phyloP scores from a whole-genome alignment of 805 yeast genomes.

The Wickerhamomyces canadensis region DNA sequence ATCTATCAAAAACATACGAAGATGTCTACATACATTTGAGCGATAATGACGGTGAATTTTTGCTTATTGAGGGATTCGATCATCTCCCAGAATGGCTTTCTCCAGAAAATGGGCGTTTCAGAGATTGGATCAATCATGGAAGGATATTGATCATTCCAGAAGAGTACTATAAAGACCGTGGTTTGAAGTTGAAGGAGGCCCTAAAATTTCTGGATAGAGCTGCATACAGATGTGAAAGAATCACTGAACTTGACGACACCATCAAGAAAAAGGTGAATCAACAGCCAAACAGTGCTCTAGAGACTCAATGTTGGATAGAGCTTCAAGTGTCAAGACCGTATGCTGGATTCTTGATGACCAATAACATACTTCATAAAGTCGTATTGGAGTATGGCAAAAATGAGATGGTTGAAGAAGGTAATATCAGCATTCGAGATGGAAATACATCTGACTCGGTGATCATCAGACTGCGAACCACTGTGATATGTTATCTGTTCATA shows the following conservation, averaged over 20 bases:
- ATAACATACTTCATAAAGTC: constrained; percentile 6
- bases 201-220: constrained; percentile 34
- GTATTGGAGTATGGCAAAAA: constrained; percentile 8
- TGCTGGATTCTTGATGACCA: constrained; percentile 16
- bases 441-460: too few species aligned
- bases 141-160: constrained; percentile 35
- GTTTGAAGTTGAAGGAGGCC: constrained; percentile 34
- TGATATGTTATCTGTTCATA: constrained; percentile 13
- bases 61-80: constrained; percentile 45
- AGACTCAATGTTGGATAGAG: constrained; percentile 15
- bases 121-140: constrained; percentile 48
- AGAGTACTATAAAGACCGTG: constrained; percentile 27
- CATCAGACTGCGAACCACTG: constrained; percentile 19
- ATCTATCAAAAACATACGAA: constrained; percentile 28
- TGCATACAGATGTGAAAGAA: constrained; percentile 29
- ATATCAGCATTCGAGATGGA: too few species aligned
- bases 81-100: constrained; percentile 41
- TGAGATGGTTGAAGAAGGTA: background rate
- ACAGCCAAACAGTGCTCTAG: constrained; percentile 28
- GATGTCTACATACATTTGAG: constrained; percentile 38
- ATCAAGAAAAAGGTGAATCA: constrained; percentile 14
- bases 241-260: constrained; percentile 17
- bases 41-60: constrained; percentile 54
- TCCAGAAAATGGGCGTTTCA: constrained; percentile 41
- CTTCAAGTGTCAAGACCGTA: constrained; percentile 11